phyloP scores from a whole-genome alignment of 192 early-diverging fungal genomes.

The Backusella mclennaniae region DNA sequence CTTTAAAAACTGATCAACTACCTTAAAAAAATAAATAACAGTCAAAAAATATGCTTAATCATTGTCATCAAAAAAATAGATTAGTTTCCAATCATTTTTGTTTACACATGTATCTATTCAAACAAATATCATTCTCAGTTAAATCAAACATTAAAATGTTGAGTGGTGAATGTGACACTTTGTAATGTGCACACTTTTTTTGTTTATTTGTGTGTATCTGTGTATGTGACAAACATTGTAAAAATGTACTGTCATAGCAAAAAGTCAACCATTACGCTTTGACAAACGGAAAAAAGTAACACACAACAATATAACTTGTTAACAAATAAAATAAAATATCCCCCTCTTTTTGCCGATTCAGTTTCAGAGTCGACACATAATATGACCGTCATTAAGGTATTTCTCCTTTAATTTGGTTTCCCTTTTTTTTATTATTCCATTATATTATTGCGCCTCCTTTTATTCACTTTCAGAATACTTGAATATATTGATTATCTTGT shows the following conservation, averaged over 20 bases:
- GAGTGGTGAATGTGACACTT: not conserved
- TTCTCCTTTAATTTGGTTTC: constrained; percentile 1
- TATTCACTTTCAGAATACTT: not conserved
- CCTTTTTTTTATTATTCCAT: not conserved
- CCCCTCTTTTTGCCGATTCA: not conserved
- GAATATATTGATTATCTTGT: not conserved
- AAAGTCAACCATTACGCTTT: not conserved
- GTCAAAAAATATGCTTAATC: constrained; percentile 5
- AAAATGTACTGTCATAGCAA: not conserved
- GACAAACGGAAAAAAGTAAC: not conserved
- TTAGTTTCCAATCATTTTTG: not conserved
- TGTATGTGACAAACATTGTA: not conserved
- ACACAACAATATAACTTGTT: not conserved
- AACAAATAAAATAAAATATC: not conserved
- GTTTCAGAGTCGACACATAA: not conserved
- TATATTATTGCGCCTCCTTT: not conserved
- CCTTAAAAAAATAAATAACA: constrained; percentile 7
- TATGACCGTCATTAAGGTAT: not conserved
- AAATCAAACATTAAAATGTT: not conserved
- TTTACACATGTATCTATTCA: not conserved
- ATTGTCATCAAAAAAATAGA: not conserved
- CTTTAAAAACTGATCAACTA: constrained; percentile 35
- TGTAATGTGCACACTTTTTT: not conserved
- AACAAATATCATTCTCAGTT: not conserved
- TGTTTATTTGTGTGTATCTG: not conserved